Conservation (phyloP, 2,329 filamentous ascomycete species). For the Leptographium flavum region DNA sequence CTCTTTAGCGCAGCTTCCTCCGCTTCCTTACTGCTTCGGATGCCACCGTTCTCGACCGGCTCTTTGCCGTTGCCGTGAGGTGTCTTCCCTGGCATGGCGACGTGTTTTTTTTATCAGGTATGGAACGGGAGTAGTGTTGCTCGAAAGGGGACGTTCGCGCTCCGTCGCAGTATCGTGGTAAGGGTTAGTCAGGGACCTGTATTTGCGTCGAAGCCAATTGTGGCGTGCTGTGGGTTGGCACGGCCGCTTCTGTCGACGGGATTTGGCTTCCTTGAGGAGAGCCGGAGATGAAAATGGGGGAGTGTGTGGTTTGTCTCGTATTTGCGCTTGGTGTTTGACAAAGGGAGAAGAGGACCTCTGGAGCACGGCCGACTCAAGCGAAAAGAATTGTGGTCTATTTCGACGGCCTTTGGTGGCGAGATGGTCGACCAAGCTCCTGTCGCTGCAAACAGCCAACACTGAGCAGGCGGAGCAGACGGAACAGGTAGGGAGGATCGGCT, state of each 20-base stretch:
- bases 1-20: conserved; percentile 43
- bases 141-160: too few species aligned
- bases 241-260: too few species aligned
- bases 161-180: neutral
- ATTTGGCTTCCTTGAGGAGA: too few species aligned
- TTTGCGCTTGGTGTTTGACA: neutral
- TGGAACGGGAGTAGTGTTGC: too few species aligned
- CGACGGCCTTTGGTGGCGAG: neutral
- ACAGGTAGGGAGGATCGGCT: neutral
- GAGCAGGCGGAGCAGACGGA: neutral
- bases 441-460: neutral
- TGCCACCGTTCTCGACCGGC: conserved; percentile 52
- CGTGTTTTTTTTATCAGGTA: too few species aligned
- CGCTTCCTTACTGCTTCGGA: conserved; percentile 50
- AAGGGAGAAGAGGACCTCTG: neutral
- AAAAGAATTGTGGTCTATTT: neutral
- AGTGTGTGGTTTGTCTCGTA: neutral
- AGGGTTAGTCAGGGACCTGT: neutral
- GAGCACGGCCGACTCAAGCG: neutral
- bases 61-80: conserved; percentile 59
- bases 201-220: neutral
- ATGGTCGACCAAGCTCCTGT: neutral
- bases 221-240: neutral
- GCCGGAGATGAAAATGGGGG: neutral
- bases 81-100: conserved; percentile 56